Base-by-base conservation (phyloP, 208 protist species). In the Crithidia brevicula region DNA sequence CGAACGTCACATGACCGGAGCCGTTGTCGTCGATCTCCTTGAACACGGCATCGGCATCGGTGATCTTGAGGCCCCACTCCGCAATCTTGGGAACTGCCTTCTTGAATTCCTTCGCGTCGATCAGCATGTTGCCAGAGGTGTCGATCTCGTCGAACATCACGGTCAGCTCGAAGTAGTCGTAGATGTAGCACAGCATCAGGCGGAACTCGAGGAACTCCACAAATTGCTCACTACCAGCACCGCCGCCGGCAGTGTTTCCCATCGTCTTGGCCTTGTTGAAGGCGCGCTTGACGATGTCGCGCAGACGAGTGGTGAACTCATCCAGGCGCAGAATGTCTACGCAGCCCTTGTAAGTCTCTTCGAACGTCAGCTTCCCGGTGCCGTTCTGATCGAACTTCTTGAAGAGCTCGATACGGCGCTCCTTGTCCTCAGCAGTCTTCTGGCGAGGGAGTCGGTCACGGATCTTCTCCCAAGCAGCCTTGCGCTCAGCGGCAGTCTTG, bases 101-200 rank as follows among this genome's bases (percentile, higher is more conserved):
- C 69, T 75, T 68, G 73, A 93, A 89, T 73, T 96, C 90, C 31
- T 85, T 67, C 45, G 74, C 50, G 72, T 82, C 77, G 38, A 96
- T 67, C 31, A 91, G 67, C 60, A 73, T 71, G 67, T 94, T 88
- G 53, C 88, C 86, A 28, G 82, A 86, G 31, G 80, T 84, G 72
- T 93, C 88, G 53, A 94, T 88, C 69, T 84, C 70, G 68, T 93
- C 88, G 70, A 96, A 91, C 81, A 96, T 92, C 28, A 91, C 67
- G 7, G 79, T 88, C 67, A 96, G 80, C 62, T 84, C 63, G 49
- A 88, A 84, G 72, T 74, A 82, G 75, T 84, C 70, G 73, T 83
- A 81, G 61, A 88, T 88, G 75, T 73, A 90, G 74, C 70, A 90
- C 34, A 95, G 79, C 61, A 95, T 79, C 52, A 93, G 69, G 65